These are phyloP conservation scores for Ligustrum vulgare DNA, from an alignment of 257 asterid genomes.

Conservation along the genomic window DNA sequence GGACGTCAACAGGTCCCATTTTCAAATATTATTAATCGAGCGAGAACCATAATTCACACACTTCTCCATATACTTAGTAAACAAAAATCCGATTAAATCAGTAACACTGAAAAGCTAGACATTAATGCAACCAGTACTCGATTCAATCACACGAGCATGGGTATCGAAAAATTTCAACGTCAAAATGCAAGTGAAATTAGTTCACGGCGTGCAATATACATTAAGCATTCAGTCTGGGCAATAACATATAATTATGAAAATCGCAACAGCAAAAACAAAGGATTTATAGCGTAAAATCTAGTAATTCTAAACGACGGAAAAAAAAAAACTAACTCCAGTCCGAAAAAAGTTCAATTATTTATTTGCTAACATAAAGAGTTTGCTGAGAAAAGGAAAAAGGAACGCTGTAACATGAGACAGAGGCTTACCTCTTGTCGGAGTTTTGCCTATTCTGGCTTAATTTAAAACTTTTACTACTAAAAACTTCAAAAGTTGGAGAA, in stretches of 20 bases:
- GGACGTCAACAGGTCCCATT: slow-evolving; percentile 13
- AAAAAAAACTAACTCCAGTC: not conserved
- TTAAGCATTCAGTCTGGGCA: not conserved
- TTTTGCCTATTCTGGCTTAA: slow-evolving; percentile 10
- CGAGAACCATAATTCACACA: not conserved
- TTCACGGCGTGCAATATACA: not conserved
- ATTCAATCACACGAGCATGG: not conserved
- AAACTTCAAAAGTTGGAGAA: slow-evolving; percentile 20
- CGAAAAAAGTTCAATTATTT: slow-evolving; percentile 6
- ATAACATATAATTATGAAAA: not conserved
- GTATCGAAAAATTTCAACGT: not conserved
- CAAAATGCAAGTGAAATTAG: slow-evolving; percentile 16
- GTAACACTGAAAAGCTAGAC: not conserved
- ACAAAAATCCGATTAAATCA: not conserved
- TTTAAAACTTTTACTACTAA: not conserved
- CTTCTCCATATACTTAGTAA: not conserved
- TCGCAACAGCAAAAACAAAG: not conserved
- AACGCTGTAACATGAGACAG: not conserved
- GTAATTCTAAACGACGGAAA: not conserved
- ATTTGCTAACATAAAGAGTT: slow-evolving; percentile 3
- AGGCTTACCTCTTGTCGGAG: slow-evolving; percentile 20
- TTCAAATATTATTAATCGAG: slow-evolving; percentile 4
- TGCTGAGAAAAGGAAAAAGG: not conserved
- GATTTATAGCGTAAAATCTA: not conserved
- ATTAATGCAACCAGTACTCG: slow-evolving; percentile 8